Percentiles rank a stretch among this genome's conserved stretches.
phyloP scores from a whole-genome alignment of 371 early-diverging fungal genomes.

The Nosema muscidifuracis region DNA sequence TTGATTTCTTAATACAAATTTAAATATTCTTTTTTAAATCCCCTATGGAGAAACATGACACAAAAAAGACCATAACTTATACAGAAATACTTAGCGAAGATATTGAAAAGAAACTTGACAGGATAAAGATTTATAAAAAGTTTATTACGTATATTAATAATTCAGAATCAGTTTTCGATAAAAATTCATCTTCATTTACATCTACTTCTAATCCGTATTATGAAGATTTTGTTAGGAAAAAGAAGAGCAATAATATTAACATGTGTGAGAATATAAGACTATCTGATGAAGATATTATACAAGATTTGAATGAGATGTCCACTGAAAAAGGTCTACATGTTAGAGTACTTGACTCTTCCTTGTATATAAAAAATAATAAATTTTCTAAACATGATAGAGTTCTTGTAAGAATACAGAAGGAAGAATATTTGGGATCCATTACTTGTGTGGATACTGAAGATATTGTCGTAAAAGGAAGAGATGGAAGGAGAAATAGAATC shows the following conservation, averaged over 20 bases:
- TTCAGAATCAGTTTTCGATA: slow-evolving; percentile 8
- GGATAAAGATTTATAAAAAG: not conserved
- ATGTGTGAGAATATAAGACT: not conserved
- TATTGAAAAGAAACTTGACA: not conserved
- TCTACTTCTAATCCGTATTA: not conserved
- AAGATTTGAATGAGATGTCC: slow-evolving; percentile 8
- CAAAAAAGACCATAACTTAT: not conserved
- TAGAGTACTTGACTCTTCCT: slow-evolving; percentile 5
- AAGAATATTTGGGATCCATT: slow-evolving; percentile 10
- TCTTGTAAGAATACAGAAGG: not conserved
- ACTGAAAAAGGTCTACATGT: not conserved
- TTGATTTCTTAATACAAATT: too few relatives aligned
- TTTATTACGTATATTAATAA: slow-evolving; percentile 8
- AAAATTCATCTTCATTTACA: not conserved
- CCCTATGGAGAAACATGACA: not conserved
- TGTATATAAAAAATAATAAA: not conserved
- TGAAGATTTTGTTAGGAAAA: slow-evolving; percentile 4
- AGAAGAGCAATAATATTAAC: slow-evolving; percentile 12
- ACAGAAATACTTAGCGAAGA: slow-evolving; percentile 2
- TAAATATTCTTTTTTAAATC: too few relatives aligned
- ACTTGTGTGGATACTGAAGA: slow-evolving; percentile 2
- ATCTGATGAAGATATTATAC: not conserved
- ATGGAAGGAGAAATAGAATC: slow-evolving; percentile 10
- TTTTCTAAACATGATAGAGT: slow-evolving; percentile 22
- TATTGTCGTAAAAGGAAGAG: slow-evolving; percentile 25